Conservation (phyloP, 1,284 basidiomycete genomes). For the Ustilago trichophora region DNA sequence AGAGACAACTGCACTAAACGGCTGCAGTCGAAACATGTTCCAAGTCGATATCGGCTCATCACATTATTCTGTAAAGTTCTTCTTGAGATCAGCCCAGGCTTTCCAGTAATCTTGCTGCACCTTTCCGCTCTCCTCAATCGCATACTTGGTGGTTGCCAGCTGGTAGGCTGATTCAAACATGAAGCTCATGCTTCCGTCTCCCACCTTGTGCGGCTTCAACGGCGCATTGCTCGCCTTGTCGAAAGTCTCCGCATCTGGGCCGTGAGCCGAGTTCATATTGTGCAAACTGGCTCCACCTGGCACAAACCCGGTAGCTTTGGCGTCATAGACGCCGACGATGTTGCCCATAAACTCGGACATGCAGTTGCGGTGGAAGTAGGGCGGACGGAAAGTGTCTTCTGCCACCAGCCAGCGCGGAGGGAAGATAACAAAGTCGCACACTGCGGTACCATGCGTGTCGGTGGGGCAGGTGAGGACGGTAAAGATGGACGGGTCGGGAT, state of each 20-base stretch:
- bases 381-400: constrained; percentile 42
- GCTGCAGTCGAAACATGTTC: no score
- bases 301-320: constrained; percentile 41
- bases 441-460: constrained; percentile 74
- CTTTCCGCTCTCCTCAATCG: constrained; percentile 54
- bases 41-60: no score
- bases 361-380: constrained; percentile 50
- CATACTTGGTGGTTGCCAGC: constrained; percentile 56
- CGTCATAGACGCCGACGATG: constrained; percentile 45
- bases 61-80: constrained; percentile 29
- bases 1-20: no score
- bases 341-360: constrained; percentile 53
- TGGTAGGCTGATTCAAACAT: constrained; percentile 62
- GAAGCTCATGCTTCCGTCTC: constrained; percentile 54
- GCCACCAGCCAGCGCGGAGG: constrained; percentile 43
- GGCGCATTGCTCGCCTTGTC: constrained; percentile 35
- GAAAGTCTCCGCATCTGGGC: constrained; percentile 52
- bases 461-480: constrained; percentile 53
- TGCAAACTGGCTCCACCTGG: constrained; percentile 58
- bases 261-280: constrained; percentile 59
- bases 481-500: constrained; percentile 64
- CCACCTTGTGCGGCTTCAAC: constrained; percentile 46
- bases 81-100: constrained; percentile 34
- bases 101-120: constrained; percentile 56
- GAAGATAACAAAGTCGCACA: constrained; percentile 58